phyloP scores from a whole-genome alignment of 2,329 filamentous ascomycete genomes.

The Colletotrichum neosansevieriae region DNA sequence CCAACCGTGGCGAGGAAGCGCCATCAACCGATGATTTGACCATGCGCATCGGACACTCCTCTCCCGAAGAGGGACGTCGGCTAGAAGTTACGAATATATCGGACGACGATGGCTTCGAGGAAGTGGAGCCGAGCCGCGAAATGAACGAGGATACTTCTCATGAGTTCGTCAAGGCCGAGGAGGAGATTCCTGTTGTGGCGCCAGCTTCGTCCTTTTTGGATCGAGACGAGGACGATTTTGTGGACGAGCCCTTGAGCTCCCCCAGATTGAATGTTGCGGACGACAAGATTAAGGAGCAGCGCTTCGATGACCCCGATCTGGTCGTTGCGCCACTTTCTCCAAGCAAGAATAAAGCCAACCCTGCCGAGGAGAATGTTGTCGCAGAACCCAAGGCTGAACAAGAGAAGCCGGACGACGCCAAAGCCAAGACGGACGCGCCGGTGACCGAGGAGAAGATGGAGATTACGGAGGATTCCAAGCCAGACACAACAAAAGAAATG shows the following conservation, averaged over 20 bases:
- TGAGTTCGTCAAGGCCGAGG: conserved; percentile 72
- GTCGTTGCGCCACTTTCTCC: conserved; percentile 71
- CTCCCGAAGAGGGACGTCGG: conserved; percentile 73
- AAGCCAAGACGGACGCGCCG: conserved; percentile 23
- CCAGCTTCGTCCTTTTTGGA: conserved; percentile 48
- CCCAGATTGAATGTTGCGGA: conserved; percentile 72
- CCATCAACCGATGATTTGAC: conserved; percentile 72
- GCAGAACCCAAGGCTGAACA: conserved; percentile 34
- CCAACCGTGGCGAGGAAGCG: conserved; percentile 52
- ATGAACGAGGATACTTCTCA: conserved; percentile 80
- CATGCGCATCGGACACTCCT: conserved; percentile 65
- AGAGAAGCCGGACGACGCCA: conserved; percentile 25
- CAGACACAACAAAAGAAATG: background rate
- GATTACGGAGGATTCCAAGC: background rate
- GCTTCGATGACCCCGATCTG: conserved; percentile 68
- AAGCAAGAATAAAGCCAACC: conserved; percentile 49
- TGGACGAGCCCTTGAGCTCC: conserved; percentile 82
- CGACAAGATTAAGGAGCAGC: conserved; percentile 64
- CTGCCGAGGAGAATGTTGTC: conserved; percentile 37
- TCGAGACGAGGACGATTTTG: conserved; percentile 79
- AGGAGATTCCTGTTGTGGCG: conserved; percentile 56
- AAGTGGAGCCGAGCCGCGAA: conserved; percentile 79
- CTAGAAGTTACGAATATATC: conserved; percentile 84
- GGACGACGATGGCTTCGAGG: conserved; percentile 94
- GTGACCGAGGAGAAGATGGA: conserved; percentile 23